Evolutionary conservation across 2,329 filamentous ascomycete genomes (phyloP).

Genomic region (Dryadomyces quercus-mongolicae): DNA sequence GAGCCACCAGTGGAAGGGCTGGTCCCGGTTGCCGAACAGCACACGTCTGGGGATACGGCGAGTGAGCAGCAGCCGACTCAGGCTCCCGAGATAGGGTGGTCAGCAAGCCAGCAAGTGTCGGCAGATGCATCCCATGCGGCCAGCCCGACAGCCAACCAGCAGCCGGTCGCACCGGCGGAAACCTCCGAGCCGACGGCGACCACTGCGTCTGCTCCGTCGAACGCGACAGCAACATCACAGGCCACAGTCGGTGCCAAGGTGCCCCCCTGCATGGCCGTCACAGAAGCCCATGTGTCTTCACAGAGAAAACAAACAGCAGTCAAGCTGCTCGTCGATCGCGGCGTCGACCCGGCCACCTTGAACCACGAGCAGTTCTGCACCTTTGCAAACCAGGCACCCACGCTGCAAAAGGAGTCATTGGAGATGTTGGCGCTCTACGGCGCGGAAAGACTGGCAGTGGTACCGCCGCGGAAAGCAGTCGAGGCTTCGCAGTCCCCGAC

Average conservation of each 20-base stretch:
- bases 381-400: conserved; percentile 46
- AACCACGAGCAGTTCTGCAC: conserved; percentile 45
- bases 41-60: background rate
- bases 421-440: conserved; percentile 45
- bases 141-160: background rate
- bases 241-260: background rate
- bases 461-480: conserved; percentile 31
- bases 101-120: background rate
- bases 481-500: conserved; percentile 8
- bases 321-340: conserved; percentile 31
- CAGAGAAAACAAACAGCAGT: conserved; percentile 17
- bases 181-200: background rate
- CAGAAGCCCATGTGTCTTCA: conserved; percentile 7
- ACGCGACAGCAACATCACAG: background rate
- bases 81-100: background rate
- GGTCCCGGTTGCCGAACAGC: conserved; percentile 3
- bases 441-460: conserved; percentile 43
- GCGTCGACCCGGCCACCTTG: conserved; percentile 38
- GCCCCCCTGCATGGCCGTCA: conserved; percentile 6
- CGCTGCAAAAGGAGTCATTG: conserved; percentile 41
- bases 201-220: background rate
- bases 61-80: background rate
- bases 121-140: background rate
- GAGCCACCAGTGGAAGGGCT: background rate
- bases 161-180: background rate